A percentile compares a stretch with the other conserved stretches of the same genome.
Conservation (phyloP, 164 flowering plant genomes). For the grape (Vitis vinifera) region DNA sequence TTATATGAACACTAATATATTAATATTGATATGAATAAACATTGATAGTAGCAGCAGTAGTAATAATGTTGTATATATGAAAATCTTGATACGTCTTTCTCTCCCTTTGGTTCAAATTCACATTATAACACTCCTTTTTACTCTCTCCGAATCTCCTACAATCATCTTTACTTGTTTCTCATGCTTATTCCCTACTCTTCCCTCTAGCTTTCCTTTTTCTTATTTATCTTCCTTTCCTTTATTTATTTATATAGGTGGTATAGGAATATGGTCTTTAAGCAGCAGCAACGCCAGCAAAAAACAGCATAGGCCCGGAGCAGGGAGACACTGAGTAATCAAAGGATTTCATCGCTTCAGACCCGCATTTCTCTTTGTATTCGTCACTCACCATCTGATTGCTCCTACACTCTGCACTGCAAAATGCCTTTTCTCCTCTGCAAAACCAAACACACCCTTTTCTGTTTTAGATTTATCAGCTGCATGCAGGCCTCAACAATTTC, state of each 20-base stretch:
- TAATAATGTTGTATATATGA: no score
- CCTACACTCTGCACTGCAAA: constrained; percentile 66
- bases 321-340: constrained; percentile 45
- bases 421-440: constrained; percentile 66
- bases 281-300: constrained; percentile 48
- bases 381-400: constrained; percentile 43
- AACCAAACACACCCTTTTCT: neutral
- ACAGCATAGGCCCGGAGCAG: constrained; percentile 43
- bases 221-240: constrained; percentile 5
- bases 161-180: no score
- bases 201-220: neutral
- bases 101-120: no score
- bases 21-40: no score
- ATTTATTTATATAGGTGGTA: neutral
- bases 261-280: constrained; percentile 21
- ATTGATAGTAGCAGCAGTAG: no score
- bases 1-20: no score
- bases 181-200: neutral
- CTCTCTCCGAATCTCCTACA: no score
- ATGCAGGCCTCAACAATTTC: no score
- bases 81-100: no score
- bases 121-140: no score
- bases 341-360: constrained; percentile 29
- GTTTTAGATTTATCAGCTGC: neutral
- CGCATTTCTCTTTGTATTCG: constrained; percentile 42